Evolutionary conservation across 129 eudicot genomes (phyloP), one percentile per base, ranked within the genome.

Genomic region (Artemisia argyi): DNA sequence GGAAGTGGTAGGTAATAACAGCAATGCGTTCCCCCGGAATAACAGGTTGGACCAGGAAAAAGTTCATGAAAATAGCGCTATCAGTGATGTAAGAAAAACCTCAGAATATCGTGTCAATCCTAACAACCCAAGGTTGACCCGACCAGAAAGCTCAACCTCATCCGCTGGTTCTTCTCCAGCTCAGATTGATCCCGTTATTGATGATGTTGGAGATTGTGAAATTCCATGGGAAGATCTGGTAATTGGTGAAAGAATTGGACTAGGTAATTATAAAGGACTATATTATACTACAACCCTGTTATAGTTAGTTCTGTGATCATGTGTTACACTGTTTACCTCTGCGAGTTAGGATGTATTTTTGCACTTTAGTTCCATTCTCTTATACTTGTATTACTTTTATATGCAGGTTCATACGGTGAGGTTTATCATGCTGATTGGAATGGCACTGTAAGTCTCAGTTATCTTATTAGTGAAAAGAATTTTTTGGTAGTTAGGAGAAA

Each of bases 371-470:
- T 75, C 49, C 75, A 49, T 28, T 73, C 59, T 42, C 44, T 48
- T 73, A 53, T 50, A 68, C 62, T 18, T 61, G n/a, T 76, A 47
- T 30, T 39, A 49, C 35, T 70, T 77, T 67, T 55, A 56, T 61
- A 20, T 82, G 71, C 69, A 94, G 99, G 99, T 78, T 94, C 99
- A 28, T 94, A 94, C 66, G 99, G 99, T 67, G 99, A 94, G 85
- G 99, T 94, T 35, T 94, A 87, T 80, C 88, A 88, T 73, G 99
- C 97, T 71, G 99, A 94, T 67, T 94, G 97, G 99, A 94, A 94
- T 80, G 99, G 96, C 86, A 90, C 89, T 47, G 99, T 94, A 82
- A 87, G 99, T 84, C 77, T 69, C 74, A 39, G 57, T 49, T 60
- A 16, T 76, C 47, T 22, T 69, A 46, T 66, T 60, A 79, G 12